These are phyloP conservation scores for Brassica nigra DNA, from an alignment of 345 rosid species.

Conservation along the genomic window DNA sequence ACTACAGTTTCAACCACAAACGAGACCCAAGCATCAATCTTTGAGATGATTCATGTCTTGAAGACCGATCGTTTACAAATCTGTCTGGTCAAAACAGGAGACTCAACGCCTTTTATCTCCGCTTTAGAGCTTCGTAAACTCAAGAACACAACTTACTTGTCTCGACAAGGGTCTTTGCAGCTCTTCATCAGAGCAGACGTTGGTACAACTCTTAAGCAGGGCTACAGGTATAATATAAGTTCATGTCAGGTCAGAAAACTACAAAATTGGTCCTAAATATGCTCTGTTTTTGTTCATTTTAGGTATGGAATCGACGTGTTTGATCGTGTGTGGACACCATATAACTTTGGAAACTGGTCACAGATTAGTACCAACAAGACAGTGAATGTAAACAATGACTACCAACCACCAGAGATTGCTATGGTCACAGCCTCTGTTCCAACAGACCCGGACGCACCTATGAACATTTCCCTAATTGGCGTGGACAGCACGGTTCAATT, in stretches of 20 bases:
- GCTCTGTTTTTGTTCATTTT: conserved; percentile 14
- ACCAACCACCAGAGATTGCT: conserved; percentile 35
- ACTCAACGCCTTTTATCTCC: conserved; percentile 55
- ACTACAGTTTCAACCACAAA: conserved; percentile 28
- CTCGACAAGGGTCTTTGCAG: conserved; percentile 39
- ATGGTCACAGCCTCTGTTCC: conserved; percentile 49
- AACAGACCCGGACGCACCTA: conserved; percentile 27
- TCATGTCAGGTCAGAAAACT: not conserved
- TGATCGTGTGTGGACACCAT: conserved; percentile 54
- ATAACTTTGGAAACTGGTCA: conserved; percentile 4
- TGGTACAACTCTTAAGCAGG: conserved; percentile 32
- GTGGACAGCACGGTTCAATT: not conserved
- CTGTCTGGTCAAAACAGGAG: conserved; percentile 55
- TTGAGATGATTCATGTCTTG: conserved; percentile 51
- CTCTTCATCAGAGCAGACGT: conserved; percentile 27
- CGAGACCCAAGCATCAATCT: not conserved
- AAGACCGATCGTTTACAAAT: conserved; percentile 39
- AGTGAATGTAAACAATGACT: conserved; percentile 17
- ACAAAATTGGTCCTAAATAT: not conserved
- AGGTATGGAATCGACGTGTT: conserved; percentile 50
- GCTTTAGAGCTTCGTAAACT: conserved; percentile 53
- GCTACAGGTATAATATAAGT: conserved; percentile 41
- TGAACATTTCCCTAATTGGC: conserved; percentile 4
- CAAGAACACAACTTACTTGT: conserved; percentile 29
- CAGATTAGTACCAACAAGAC: conserved; percentile 27